Base-by-base conservation (phyloP, 2,329 filamentous ascomycete genomes). In the Xylariaceae sp. region DNA sequence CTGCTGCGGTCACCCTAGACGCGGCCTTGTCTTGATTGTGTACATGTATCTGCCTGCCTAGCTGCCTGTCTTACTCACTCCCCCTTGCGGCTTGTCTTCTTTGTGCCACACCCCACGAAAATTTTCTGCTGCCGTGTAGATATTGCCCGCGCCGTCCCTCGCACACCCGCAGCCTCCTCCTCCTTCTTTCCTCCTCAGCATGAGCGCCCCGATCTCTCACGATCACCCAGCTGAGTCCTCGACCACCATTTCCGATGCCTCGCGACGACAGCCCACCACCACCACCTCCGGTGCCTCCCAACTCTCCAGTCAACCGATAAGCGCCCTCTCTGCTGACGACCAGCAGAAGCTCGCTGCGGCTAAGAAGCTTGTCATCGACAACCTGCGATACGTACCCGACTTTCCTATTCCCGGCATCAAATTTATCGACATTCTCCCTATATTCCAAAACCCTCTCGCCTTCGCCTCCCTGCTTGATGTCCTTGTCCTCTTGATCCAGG, bases 341-440 rank as follows among this genome's bases (percentile, higher is more conserved):
- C 56, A 60, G 50, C 34, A 54, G 50, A 62, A 59, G 50, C 58
- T 62, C 22, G 47, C 50, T 37, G 53, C 44, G 20, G 59, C 62
- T 42, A 64, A 64, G 58, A 54, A 61, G 53, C 55, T 70, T 77
- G 91, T 76, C 76, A 71, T 83, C 64, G 70, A 72, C 57, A 80
- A 85, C 49, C 80, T 97, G 58, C 87, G 88, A 69, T 84, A 90
- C 67, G 95, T 89, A 73, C 82, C 83, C 62, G 89, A 97, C 76
- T 97, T 96, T 73, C 92, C 92, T 48, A 84, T 86, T 55, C 83
- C 86, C 37, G 92, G 93, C 67, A 92, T 98, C 64, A 78, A 95
- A 62, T 98, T 98, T 71, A 89, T 96, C 74, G 93, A 98, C 67
- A 97, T 98, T 71, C 85, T 98, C 69, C 93, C 93, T 50, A 85